Evolutionary conservation across 371 early-diverging fungal species (phyloP), one percentile per base, ranked within the genome.

Genomic region (Mortierella sp.): DNA sequence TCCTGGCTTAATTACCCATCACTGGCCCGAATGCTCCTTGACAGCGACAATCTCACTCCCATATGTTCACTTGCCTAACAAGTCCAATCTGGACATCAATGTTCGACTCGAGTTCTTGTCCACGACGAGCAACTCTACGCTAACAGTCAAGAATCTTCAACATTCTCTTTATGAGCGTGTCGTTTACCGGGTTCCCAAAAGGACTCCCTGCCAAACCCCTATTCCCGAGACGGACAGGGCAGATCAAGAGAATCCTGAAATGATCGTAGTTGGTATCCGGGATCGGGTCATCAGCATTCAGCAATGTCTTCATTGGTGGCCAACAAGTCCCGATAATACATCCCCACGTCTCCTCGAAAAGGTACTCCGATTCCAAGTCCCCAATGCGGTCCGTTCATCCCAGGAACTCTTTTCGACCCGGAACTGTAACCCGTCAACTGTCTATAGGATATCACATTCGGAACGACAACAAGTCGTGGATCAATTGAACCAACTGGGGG

Each of bases 361-460:
- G 29, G 23, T 23, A 25, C 19, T 50, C 43, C 26, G 47, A 21
- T 73, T 73, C 45, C 18, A 28, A 15, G 67, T 66, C 4, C 73
- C 67, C 1, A 73, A 14, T 37, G 11, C 68, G 1, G 37, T 67
- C 11, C 68, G 68, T 15, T 59, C 37, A 23, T 56, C 50, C 11
- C 43, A 67, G 29, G 59, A 67, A 15, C 53, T 59, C 7, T 67
- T 51, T 30, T 62, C 60, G 9, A 37, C 57, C 14, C 64, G 64
- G n/a, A 58, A 59, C 16, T 63, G 67, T 26, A 67, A 73, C 43
- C 53, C 64, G 9, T 73, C 73, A 5, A 63, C 68, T 21, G 53
- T 37, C 37, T 37, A 37, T 9, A 37, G 37, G 37, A 9, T 37
- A 3, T 9, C 9, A 9, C 37, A 3, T 5, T 37, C 37, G 3